phyloP scores from a whole-genome alignment of 2,329 filamentous ascomycete genomes.

The Achaetomium macrosporum region DNA sequence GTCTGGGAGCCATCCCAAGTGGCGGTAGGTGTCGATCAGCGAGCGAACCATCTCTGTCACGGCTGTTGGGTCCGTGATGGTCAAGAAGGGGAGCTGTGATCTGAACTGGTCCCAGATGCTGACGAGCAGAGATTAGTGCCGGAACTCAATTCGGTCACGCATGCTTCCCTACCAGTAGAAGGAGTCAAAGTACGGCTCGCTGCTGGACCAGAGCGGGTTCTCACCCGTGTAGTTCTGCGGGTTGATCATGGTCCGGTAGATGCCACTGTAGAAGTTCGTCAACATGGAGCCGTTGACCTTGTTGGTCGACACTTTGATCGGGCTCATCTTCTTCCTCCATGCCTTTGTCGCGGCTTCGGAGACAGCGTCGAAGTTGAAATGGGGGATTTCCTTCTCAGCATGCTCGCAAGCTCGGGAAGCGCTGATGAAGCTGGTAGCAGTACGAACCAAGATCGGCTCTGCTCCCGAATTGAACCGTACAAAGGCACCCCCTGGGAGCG shows the following conservation, averaged over 20 bases:
- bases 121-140: conserved; percentile 14
- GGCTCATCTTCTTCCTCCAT: conserved; percentile 57
- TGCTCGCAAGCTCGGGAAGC: conserved; percentile 59
- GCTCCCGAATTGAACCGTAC: conserved; percentile 50
- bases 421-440: conserved; percentile 66
- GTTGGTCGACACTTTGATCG: conserved; percentile 48
- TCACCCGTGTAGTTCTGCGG: conserved; percentile 71
- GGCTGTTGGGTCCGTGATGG: conserved; percentile 58
- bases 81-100: conserved; percentile 63
- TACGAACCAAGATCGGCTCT: conserved; percentile 54
- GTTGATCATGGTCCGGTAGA: conserved; percentile 67
- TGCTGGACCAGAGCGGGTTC: conserved; percentile 60
- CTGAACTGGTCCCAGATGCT: conserved; percentile 66
- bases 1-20: conserved; percentile 67
- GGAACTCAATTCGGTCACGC: not conserved
- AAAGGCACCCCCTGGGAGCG: conserved; percentile 57
- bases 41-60: conserved; percentile 64
- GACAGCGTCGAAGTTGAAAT: conserved; percentile 56
- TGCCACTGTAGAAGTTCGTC: conserved; percentile 63
- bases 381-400: conserved; percentile 63
- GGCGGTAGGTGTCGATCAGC: conserved; percentile 64
- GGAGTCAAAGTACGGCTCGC: conserved; percentile 67
- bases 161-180: conserved; percentile 56
- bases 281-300: conserved; percentile 50
- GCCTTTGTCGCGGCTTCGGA: conserved; percentile 46